Evolutionary conservation across 1,284 basidiomycete species (phyloP).

Genomic region (Ustilago vetiveriae): DNA sequence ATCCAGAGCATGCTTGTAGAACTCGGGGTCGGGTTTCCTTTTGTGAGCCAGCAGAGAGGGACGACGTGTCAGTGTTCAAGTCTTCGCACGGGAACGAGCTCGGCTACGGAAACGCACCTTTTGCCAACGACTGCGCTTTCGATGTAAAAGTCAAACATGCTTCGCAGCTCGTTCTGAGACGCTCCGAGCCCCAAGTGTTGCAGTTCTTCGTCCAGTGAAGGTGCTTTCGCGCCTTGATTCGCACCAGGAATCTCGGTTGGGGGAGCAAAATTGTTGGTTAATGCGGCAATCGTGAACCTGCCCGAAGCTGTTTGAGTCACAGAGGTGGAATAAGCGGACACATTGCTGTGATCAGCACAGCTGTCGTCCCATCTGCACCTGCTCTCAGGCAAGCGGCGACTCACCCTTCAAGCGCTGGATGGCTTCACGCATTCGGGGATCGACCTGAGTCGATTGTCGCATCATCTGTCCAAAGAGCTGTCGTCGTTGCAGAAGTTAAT

Average conservation of each 20-base stretch:
- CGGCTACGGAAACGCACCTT: constrained; percentile 43
- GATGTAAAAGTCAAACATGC: constrained; percentile 65
- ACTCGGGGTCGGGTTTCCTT: constrained; percentile 67
- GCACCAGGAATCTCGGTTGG: constrained; percentile 42
- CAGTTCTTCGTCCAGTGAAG: constrained; percentile 54
- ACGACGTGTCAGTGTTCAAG: neutral
- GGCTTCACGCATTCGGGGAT: constrained; percentile 59
- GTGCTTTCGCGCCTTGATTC: constrained; percentile 13
- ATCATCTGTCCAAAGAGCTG: constrained; percentile 68
- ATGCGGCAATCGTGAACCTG: constrained; percentile 63
- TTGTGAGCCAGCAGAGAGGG: neutral
- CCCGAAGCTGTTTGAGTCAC: constrained; percentile 51
- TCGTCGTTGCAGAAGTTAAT: too few species aligned
- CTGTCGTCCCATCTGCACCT: too few species aligned
- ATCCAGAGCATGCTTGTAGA: constrained; percentile 65
- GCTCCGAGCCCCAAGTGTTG: constrained; percentile 51
- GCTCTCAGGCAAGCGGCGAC: too few species aligned
- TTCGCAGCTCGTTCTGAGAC: constrained; percentile 41
- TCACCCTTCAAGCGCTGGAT: constrained; percentile 49
- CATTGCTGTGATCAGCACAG: too few species aligned
- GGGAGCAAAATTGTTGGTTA: constrained; percentile 67
- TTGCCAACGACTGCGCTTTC: constrained; percentile 66
- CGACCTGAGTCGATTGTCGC: constrained; percentile 55
- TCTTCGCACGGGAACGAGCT: neutral
- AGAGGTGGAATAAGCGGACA: neutral